Base-by-base conservation (phyloP, 495 filamentous ascomycete species). In the Aspergillus asperescens region DNA sequence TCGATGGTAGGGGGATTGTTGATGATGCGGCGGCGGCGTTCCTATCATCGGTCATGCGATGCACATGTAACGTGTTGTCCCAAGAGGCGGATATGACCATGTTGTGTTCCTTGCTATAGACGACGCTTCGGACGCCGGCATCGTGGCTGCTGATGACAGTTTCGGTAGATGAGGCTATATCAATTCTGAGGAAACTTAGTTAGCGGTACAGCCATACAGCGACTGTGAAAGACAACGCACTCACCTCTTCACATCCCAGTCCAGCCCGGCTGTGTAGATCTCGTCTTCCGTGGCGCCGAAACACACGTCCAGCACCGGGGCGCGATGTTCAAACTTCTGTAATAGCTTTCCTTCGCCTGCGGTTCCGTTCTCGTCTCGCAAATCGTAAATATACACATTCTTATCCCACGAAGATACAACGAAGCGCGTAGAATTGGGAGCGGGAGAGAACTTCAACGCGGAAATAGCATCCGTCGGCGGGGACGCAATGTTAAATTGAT, bases 381-480 rank as follows among this genome's bases (percentile, higher is more conserved):
- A 78, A 61, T 95, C 86, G 76, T 98, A 98, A 35, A 95, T 80
- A 68, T 95, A 95, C 20, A 94, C 82, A 67, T 88, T 78, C 68
- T 83, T 88, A 68, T 96, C 93, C 93, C 93, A 98, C 49, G 92
- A 98, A 8, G 92, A 87, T 61, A 90, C 90, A 24, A 95, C 81
- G 25, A 98, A 77, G 46, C 81, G 80, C 39, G 80, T 85, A 12
- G 78, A 77, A 45, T 73, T 54, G 10, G 85, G 75, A 20, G 79
- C 73, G 35, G 89, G 87, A 29, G 89, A 86, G 75, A 95, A 98
- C 57, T 82, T 83, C 56, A 96, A 69, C 5, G 89, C 77, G 47
- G 90, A 94, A 61, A 98, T 87, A 57, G 85, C 88, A 73, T 97
- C 93, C 47, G 76, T 78, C n/a, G 93, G 93, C 29, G 90, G 87